Evolutionary conservation across 306 rosid species (phyloP).

Genomic region (Rosa multiflora): DNA sequence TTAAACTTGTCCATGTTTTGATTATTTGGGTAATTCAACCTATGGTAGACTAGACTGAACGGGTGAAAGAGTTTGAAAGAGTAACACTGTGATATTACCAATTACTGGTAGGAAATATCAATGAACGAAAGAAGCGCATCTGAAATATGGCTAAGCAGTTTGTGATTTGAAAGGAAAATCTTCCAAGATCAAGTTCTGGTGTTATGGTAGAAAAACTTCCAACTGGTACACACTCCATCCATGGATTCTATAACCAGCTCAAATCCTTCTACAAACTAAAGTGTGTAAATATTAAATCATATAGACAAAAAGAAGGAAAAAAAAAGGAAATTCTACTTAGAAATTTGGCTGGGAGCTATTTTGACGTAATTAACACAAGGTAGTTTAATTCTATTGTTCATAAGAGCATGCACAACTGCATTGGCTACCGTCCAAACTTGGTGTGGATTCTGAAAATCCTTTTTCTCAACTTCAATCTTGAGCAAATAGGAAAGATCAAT

Average conservation of each 20-base stretch:
- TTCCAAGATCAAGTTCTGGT: neutral
- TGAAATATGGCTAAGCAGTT: neutral
- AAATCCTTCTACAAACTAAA: neutral
- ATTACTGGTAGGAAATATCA: neutral
- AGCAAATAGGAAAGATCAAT: neutral
- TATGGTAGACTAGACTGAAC: no score
- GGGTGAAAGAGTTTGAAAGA: no score
- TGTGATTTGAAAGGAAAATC: neutral
- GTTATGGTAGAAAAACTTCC: neutral
- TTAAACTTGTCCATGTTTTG: no score
- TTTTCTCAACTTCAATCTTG: conserved; percentile 56
- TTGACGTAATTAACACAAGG: conserved; percentile 50
- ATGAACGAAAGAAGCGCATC: neutral
- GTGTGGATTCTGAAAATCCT: conserved; percentile 69
- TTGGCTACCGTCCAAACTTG: conserved; percentile 80
- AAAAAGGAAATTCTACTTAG: neutral
- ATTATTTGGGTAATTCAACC: no score
- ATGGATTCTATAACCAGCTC: neutral
- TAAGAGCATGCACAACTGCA: conserved; percentile 39
- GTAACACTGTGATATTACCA: no score
- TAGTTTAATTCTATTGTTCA: conserved; percentile 62
- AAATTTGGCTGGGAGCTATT: conserved; percentile 29
- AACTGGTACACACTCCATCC: neutral
- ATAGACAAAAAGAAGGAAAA: neutral
- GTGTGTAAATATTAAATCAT: neutral